Evolutionary conservation across 2,329 filamentous ascomycete genomes (phyloP).

Genomic region (Pyrenophora graminea): DNA sequence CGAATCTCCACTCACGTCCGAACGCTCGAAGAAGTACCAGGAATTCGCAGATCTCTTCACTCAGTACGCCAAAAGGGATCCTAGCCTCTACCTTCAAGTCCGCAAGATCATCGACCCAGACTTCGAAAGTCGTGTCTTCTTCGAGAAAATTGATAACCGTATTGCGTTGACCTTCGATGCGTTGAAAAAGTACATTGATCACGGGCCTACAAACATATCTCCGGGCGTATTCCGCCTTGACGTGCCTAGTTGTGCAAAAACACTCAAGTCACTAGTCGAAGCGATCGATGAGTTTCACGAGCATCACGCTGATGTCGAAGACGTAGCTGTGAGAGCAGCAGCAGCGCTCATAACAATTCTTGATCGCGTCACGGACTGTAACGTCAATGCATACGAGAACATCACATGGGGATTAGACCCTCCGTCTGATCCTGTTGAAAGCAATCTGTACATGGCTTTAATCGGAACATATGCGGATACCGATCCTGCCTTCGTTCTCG

Average conservation of each 20-base stretch:
- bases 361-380: conserved; percentile 38
- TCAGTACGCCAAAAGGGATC: conserved; percentile 33
- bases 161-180: conserved; percentile 34
- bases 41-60: conserved; percentile 37
- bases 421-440: conserved; percentile 30
- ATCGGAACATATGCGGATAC: conserved; percentile 27
- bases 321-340: conserved; percentile 32
- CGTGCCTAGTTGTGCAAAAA: conserved; percentile 37
- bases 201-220: conserved; percentile 31
- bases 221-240: conserved; percentile 31
- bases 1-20: conserved; percentile 31
- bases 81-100: conserved; percentile 33
- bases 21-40: conserved; percentile 38
- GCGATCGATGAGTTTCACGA: conserved; percentile 36
- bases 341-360: conserved; percentile 40
- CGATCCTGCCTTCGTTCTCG: conserved; percentile 35
- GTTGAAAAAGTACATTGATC: conserved; percentile 37
- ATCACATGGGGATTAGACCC: conserved; percentile 37
- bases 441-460: conserved; percentile 40
- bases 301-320: conserved; percentile 28
- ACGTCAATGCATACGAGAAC: conserved; percentile 38
- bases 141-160: conserved; percentile 41
- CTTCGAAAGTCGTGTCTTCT: conserved; percentile 43
- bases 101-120: conserved; percentile 35
- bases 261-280: conserved; percentile 32